Percentiles rank a stretch among this genome's conserved stretches.
phyloP scores from a whole-genome alignment of 148 eudicot genomes.

The Chenopodium suecicum region DNA sequence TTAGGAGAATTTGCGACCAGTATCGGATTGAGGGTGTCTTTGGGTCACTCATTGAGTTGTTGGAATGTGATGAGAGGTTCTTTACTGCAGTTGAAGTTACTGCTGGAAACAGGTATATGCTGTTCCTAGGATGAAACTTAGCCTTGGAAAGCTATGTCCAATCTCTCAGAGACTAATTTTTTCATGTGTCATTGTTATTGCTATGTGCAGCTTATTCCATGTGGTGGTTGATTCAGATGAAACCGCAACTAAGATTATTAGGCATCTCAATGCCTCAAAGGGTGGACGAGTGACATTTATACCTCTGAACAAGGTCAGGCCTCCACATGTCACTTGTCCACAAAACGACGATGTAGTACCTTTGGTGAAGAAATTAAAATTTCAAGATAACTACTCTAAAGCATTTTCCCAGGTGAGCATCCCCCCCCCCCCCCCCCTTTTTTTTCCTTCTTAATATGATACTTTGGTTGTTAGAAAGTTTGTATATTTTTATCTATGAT shows the following conservation, averaged over 20 bases:
- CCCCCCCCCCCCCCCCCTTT: no score
- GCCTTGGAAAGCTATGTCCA: neutral
- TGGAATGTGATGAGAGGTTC: constrained; percentile 88
- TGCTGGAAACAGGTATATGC: constrained; percentile 86
- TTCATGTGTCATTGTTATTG: neutral
- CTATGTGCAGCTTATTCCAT: constrained; percentile 76
- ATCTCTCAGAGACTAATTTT: neutral
- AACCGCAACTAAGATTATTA: constrained; percentile 73
- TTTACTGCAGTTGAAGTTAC: constrained; percentile 99
- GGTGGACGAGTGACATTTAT: constrained; percentile 97
- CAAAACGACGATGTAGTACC: constrained; percentile 79
- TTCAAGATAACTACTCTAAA: constrained; percentile 38
- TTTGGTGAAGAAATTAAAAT: constrained; percentile 66
- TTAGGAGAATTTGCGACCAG: constrained; percentile 63
- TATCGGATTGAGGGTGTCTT: constrained; percentile 56
- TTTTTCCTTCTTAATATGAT: neutral
- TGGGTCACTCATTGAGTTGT: constrained; percentile 89
- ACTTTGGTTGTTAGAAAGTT: neutral
- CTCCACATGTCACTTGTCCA: constrained; percentile 70
- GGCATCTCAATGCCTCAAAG: constrained; percentile 67
- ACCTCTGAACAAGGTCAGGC: constrained; percentile 93
- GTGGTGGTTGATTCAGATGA: constrained; percentile 94
- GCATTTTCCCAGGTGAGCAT: constrained; percentile 85
- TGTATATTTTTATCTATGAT: neutral
- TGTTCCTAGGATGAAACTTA: constrained; percentile 6